Conservation (phyloP, 2,329 filamentous ascomycete species). For the Aspergillus transmontanensis region DNA sequence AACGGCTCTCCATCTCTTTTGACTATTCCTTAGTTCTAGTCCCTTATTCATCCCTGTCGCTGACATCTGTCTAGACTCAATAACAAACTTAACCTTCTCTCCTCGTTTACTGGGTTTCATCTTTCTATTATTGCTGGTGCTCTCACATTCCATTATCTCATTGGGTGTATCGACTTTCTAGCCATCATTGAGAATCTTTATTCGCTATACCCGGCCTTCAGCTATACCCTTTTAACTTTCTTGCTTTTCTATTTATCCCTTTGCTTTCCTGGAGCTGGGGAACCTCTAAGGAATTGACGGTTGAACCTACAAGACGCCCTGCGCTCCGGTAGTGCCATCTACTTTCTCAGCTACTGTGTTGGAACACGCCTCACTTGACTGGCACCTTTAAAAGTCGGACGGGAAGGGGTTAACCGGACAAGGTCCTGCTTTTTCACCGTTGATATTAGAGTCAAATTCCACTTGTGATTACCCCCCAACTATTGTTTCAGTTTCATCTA, state of each 20-base stretch:
- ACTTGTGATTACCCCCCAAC: neutral
- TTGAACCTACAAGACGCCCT: slow-evolving; percentile 1
- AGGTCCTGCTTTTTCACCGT: neutral
- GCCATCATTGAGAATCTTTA: neutral
- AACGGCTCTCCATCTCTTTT: neutral
- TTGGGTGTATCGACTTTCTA: neutral
- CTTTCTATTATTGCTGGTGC: neutral
- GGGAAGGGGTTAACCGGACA: neutral
- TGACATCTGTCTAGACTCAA: slow-evolving; percentile 2
- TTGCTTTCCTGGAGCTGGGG: neutral
- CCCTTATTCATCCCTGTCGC: slow-evolving; percentile 1
- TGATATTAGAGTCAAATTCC: neutral
- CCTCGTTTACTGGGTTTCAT: neutral
- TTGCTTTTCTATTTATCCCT: neutral
- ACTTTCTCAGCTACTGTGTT: neutral
- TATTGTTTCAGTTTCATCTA: neutral
- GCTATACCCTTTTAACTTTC: neutral
- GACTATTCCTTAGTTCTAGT: slow-evolving; percentile 7
- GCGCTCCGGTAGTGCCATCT: neutral
- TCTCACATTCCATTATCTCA: neutral
- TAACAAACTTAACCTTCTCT: slow-evolving; percentile 1
- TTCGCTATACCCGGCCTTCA: neutral
- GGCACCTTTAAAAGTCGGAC: neutral
- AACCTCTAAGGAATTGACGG: neutral
- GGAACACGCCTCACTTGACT: neutral